A percentile compares a stretch with the other conserved stretches of the same genome.
Evolutionary conservation across 2,329 filamentous ascomycete genomes (phyloP).

Genomic region (Fusarium xyrophilum): DNA sequence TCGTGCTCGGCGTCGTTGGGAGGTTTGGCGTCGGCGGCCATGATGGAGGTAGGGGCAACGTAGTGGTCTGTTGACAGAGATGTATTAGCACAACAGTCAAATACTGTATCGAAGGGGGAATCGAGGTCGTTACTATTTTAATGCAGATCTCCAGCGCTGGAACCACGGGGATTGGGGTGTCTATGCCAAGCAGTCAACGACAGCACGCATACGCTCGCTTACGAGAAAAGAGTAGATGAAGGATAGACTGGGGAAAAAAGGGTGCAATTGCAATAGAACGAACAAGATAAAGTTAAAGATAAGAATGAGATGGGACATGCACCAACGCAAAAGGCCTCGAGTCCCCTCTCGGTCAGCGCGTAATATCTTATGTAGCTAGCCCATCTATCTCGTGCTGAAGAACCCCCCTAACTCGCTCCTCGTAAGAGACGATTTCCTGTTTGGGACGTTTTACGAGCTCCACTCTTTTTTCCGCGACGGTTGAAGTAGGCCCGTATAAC

Average conservation of each 20-base stretch:
- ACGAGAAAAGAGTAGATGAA: background rate
- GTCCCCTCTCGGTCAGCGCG: background rate
- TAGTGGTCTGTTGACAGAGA: fast-evolving
- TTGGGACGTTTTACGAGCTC: constrained; percentile 24
- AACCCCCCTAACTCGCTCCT: background rate
- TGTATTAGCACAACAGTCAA: background rate
- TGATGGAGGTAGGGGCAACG: background rate
- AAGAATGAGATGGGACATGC: background rate
- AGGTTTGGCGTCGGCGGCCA: background rate
- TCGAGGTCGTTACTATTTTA: background rate
- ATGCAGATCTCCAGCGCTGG: no score
- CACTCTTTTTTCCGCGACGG: background rate
- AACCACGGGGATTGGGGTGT: background rate
- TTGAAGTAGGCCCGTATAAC: background rate
- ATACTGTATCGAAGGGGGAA: fast-evolving
- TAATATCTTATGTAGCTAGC: background rate
- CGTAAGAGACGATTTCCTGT: constrained; percentile 26
- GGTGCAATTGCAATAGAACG: background rate
- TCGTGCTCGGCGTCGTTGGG: background rate
- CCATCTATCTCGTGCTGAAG: background rate
- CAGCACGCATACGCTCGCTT: background rate
- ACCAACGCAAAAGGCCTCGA: background rate
- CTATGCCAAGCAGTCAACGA: background rate
- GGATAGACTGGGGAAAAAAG: background rate
- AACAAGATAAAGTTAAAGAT: background rate